Base-by-base conservation (phyloP, 306 rosid genomes). In the Oemleria cerasiformis region DNA sequence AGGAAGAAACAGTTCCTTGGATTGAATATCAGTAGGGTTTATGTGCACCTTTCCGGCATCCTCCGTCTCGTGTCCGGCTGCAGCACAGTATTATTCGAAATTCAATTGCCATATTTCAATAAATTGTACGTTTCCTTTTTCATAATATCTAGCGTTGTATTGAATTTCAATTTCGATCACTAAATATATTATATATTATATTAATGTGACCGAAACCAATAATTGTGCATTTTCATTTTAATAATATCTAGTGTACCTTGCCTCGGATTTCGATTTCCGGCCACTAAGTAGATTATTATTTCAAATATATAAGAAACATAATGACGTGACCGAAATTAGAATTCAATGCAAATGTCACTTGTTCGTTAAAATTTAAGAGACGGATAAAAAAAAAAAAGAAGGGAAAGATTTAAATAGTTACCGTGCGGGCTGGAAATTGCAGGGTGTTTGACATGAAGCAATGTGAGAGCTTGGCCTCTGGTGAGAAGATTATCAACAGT, bases 401-500 rank as follows among this genome's bases (percentile, higher is more conserved):
- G 50, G 44, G 51, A 43, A 19, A 44, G 17, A 21, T 6, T 49
- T 57, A 62, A 19, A 4, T 25, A 23, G 8, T 25, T 82, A 86
- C 98, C 13, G 39, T 88, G 66, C 36, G 81, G 79, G 82, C 74
- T 39, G 47, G 86, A 72, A 79, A 81, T 57, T 13, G 88, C 20
- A 58, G 47, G 82, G 14, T 70, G 88, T 59, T 85, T 91, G 64
- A 86, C 88, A 78, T 93, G 91, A 62, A 93, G 11, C 56, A 93
- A 76, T 21, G 85, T 73, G 38, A 93, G 75, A 62, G 63, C 25
- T 80, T 93, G 97, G 42, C 91, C 96, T 73, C 77, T 87, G 16
- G 82, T 82, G 62, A 91, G 87, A 77, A 93, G 94, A 79, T 85
- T 86, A 19, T 93, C 96, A 45, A 91, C 81, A 0, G 97, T 78